A percentile compares a stretch with the other conserved stretches of the same genome.
Conservation (phyloP, 148 eudicot species). For the Nepenthes gracilis region DNA sequence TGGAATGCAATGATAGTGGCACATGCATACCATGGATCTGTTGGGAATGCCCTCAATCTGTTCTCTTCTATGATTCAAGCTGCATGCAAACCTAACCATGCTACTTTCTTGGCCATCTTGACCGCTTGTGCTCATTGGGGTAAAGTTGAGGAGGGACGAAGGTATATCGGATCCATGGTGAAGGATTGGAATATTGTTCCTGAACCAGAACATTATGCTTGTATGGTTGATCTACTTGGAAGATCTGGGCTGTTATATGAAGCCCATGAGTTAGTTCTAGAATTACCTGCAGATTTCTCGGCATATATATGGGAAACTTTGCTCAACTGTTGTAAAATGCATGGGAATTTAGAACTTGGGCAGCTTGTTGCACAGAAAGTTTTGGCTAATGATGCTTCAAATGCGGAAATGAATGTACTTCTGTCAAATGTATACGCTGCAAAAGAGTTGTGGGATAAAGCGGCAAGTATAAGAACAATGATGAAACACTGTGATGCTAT, state of each 20-base stretch:
- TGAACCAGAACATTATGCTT: conserved; percentile 36
- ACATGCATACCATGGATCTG: conserved; percentile 39
- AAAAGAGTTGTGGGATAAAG: conserved; percentile 36
- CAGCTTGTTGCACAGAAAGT: conserved; percentile 24
- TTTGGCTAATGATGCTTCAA: conserved; percentile 12
- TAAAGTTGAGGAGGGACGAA: conserved; percentile 29
- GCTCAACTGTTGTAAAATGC: conserved; percentile 36
- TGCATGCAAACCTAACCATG: conserved; percentile 26
- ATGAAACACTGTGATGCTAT: conserved; percentile 21
- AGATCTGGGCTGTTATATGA: conserved; percentile 37
- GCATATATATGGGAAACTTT: conserved; percentile 37
- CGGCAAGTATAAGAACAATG: conserved; percentile 19
- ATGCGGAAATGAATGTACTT: conserved; percentile 29
- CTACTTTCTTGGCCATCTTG: conserved; percentile 37
- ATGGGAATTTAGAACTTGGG: conserved; percentile 32
- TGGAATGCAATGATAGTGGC: conserved; percentile 51
- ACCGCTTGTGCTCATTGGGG: conserved; percentile 52
- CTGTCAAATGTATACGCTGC: conserved; percentile 38
- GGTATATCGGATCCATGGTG: conserved; percentile 31
- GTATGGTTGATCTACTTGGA: conserved; percentile 47
- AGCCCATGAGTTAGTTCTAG: conserved; percentile 36
- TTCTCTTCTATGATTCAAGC: conserved; percentile 34
- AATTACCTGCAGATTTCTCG: conserved; percentile 25
- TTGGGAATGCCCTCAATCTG: conserved; percentile 23
- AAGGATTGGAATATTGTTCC: conserved; percentile 32